phyloP scores from a whole-genome alignment of 2,329 filamentous ascomycete genomes.

The Lojkania enalia region DNA sequence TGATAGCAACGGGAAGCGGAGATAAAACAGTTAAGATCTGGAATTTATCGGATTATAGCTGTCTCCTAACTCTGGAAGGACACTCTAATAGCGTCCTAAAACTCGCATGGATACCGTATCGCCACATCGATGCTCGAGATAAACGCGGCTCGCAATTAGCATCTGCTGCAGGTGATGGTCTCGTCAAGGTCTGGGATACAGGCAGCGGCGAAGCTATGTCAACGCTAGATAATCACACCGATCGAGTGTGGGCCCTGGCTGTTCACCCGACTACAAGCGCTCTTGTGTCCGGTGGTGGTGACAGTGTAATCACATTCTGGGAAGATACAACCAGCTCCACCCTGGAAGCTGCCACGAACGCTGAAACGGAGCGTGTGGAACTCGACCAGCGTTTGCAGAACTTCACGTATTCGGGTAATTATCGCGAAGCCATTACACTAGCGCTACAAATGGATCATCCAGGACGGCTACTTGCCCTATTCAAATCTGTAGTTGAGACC shows the following conservation, averaged over 20 bases:
- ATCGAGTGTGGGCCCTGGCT: conserved; percentile 89
- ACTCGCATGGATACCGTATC: conserved; percentile 77
- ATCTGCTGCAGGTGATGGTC: conserved; percentile 87
- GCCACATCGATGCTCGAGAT: conserved; percentile 40
- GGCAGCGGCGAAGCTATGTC: conserved; percentile 81
- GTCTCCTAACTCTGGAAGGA: conserved; percentile 90
- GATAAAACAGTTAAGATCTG: conserved; percentile 97
- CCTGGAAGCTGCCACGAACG: conserved; percentile 71
- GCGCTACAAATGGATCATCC: conserved; percentile 95
- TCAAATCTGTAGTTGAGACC: conserved; percentile 75
- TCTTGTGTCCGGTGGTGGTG: conserved; percentile 87
- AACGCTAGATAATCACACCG: conserved; percentile 95
- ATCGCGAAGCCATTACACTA: conserved; percentile 88
- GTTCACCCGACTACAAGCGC: conserved; percentile 66
- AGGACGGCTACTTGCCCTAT: conserved; percentile 79
- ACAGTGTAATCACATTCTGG: conserved; percentile 95
- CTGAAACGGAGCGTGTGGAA: conserved; percentile 79
- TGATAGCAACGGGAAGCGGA: conserved; percentile 87
- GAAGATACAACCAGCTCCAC: conserved; percentile 85
- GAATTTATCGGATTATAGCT: conserved; percentile 90
- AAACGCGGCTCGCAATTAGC: conserved; percentile 72
- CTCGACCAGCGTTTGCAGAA: conserved; percentile 95
- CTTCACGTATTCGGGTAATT: conserved; percentile 83
- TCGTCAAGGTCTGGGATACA: conserved; percentile 96
- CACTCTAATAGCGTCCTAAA: conserved; percentile 96